phyloP scores from a whole-genome alignment of 1,139 yeast species.

The Arxiozyma telluris region DNA sequence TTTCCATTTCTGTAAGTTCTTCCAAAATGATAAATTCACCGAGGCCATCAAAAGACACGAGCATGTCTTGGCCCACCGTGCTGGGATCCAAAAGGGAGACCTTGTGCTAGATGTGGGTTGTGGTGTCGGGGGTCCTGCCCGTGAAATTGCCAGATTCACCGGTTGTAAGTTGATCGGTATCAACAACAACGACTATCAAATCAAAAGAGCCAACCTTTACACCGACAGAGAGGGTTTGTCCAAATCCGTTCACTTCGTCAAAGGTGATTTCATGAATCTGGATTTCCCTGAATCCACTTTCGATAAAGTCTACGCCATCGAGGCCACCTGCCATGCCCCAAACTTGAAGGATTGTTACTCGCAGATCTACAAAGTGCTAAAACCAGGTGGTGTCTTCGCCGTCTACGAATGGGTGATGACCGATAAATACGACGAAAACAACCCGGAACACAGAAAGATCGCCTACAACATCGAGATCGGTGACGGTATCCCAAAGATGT shows the following conservation, averaged over 20 bases:
- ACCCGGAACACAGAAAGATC: slow-evolving; percentile 85
- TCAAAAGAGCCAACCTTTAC: slow-evolving; percentile 81
- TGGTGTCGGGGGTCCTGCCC: slow-evolving; percentile 99
- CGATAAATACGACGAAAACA: slow-evolving; percentile 77
- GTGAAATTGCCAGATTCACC: slow-evolving; percentile 89
- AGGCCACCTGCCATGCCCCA: slow-evolving; percentile 98
- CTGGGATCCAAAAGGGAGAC: slow-evolving; percentile 70
- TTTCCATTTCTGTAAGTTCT: slow-evolving; percentile 95
- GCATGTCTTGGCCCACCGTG: slow-evolving; percentile 84
- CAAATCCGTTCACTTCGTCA: slow-evolving; percentile 73
- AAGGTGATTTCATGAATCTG: slow-evolving; percentile 99
- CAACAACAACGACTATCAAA: slow-evolving; percentile 95
- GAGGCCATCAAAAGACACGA: slow-evolving; percentile 98
- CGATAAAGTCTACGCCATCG: slow-evolving; percentile 97
- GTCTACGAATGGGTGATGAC: slow-evolving; percentile 99
- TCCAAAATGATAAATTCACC: slow-evolving; percentile 84
- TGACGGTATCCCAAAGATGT: slow-evolving; percentile 99
- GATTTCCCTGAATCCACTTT: slow-evolving; percentile 83
- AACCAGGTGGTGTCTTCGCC: slow-evolving; percentile 96
- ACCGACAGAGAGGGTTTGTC: slow-evolving; percentile 59
- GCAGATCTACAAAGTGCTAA: slow-evolving; percentile 88
- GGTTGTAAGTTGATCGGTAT: slow-evolving; percentile 81
- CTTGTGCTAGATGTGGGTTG: slow-evolving; percentile 96
- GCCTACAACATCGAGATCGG: slow-evolving; percentile 97
- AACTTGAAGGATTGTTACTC: slow-evolving; percentile 91